Conservation (phyloP, 345 rosid genomes). For the Boechera divaricarpa region DNA sequence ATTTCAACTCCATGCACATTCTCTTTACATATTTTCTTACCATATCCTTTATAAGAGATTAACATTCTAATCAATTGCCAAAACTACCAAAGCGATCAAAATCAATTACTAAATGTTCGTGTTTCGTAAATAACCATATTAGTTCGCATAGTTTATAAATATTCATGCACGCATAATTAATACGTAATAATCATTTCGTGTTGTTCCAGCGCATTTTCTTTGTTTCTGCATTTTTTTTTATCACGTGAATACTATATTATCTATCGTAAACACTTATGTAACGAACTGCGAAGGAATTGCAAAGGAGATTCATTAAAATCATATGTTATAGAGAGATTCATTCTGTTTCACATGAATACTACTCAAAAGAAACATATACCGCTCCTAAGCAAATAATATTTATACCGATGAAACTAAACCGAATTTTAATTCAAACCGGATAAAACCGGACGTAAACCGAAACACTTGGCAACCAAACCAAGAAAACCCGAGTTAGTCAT, state of each 20-base stretch:
- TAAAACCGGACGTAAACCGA: conserved; percentile 25
- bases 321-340: conserved; percentile 47
- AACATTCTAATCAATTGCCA: conserved; percentile 43
- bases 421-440: conserved; percentile 38
- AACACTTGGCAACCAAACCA: conserved; percentile 42
- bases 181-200: not conserved
- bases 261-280: not conserved
- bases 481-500: conserved; percentile 41
- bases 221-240: not conserved
- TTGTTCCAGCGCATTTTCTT: not conserved
- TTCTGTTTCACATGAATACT: conserved; percentile 46
- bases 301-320: conserved; percentile 22
- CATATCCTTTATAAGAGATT: conserved; percentile 2
- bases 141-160: not conserved
- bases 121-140: not conserved
- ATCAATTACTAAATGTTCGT: conserved; percentile 43
- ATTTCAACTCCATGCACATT: conserved; percentile 51
- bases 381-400: conserved; percentile 36
- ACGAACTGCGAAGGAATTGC: not conserved
- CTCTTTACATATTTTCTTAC: conserved; percentile 47
- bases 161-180: no score
- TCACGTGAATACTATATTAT: conserved; percentile 1
- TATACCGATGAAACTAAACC: conserved; percentile 42
- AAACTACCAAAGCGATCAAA: conserved; percentile 38
- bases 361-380: conserved; percentile 45